Evolutionary conservation across 257 asterid species (phyloP).

Genomic region (Nicotiana tabacum): DNA sequence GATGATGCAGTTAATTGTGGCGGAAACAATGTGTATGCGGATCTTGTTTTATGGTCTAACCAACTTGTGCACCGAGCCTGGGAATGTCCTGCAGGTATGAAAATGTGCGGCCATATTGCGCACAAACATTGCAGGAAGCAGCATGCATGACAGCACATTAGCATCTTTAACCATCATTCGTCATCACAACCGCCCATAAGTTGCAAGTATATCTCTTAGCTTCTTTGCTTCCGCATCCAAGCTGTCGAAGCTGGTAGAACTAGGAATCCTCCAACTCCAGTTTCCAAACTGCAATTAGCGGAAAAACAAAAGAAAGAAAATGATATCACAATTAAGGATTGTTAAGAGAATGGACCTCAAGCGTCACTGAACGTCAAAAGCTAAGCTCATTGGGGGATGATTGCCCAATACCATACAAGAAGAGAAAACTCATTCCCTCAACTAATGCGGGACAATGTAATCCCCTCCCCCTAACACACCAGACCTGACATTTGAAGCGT

Average conservation of each 20-base stretch:
- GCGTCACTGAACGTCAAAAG: too few species aligned
- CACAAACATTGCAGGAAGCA: not conserved
- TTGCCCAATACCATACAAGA: too few species aligned
- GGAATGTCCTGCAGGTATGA: not conserved
- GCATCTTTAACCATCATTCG: not conserved
- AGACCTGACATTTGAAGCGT: too few species aligned
- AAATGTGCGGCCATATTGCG: not conserved
- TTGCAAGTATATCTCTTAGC: slow-evolving; percentile 54
- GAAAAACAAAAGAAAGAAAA: not conserved
- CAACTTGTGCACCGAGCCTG: not conserved
- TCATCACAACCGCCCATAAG: slow-evolving; percentile 59
- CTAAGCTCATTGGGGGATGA: too few species aligned
- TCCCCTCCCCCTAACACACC: too few species aligned
- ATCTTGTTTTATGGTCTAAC: not conserved
- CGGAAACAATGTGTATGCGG: too few species aligned
- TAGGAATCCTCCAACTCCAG: slow-evolving; percentile 96
- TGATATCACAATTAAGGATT: not conserved
- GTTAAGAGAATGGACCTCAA: not conserved
- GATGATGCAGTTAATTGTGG: not conserved
- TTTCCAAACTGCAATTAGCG: slow-evolving; percentile 65
- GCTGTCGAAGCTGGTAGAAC: slow-evolving; percentile 54
- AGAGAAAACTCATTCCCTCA: too few species aligned
- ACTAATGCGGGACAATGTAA: too few species aligned
- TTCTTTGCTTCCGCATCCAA: slow-evolving; percentile 62
- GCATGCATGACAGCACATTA: not conserved